Base-by-base conservation (phyloP, 2,329 filamentous ascomycete species). In the Domatiomyces globalis region DNA sequence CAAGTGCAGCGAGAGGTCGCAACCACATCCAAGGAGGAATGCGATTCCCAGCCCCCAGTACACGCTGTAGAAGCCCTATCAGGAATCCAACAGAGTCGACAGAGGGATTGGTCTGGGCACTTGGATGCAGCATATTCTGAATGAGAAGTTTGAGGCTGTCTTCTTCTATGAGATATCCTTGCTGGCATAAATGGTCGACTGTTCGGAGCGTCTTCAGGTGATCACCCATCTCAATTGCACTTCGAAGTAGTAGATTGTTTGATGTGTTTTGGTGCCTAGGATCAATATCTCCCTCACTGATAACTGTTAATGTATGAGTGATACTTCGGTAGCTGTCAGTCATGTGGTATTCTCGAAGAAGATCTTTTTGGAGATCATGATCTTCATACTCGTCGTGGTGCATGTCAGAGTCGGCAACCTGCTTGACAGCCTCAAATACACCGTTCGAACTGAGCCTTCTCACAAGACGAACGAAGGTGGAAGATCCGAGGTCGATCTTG, bases 341-440 rank as follows among this genome's bases (percentile, higher is more conserved):
- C n/a, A 70, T 63, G 20, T 79, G 69, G 60, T 77, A 79, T 10
- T 69, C 69, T 4, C 67, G 57, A 2, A 84, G 67, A 4, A 84
- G 65, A 2, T 67, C 65, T 54, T 77, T 72, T 60, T 83, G 80
- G 9, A 77, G 65, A 4, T 67, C 56, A 4, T 54, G 56, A 60
- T 84, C 74, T 57, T 80, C 79, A 48, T 81, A 74, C 6, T 74
- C 71, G 54, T 83, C 80, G 1, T 80, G 80, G 65, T 84, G 81
- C 52, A 82, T 76, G 61, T 85, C 81, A 56, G 74, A 81, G 42
- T 71, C 61, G 6, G 81, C 59, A 8, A 82, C 62, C 54, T 73
- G 71, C 7, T 71, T 64, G 49, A 80, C 71, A 18, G 80, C 61
- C 5, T 70, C 66, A 29, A 68, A 71, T n/a, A 83, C 74, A 27